A percentile compares a stretch with the other conserved stretches of the same genome.
Evolutionary conservation across 1,284 basidiomycete genomes (phyloP).

Genomic region (Pascua sp.): DNA sequence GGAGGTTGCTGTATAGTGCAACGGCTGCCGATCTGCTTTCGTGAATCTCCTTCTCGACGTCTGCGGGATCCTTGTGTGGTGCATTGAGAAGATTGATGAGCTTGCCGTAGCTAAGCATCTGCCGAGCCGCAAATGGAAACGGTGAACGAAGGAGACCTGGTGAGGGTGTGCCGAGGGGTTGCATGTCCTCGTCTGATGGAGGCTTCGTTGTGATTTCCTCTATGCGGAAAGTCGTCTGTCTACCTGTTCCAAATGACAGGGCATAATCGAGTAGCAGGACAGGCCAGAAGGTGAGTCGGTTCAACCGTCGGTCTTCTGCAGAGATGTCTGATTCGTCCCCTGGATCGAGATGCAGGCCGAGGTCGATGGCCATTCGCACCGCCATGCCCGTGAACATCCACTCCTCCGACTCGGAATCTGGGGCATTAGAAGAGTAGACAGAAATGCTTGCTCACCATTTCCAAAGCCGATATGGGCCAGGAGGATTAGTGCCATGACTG

Average conservation of each 20-base stretch:
- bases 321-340: slow-evolving; percentile 5
- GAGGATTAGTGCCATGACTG: slow-evolving; percentile 24
- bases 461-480: slow-evolving; percentile 25
- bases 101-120: slow-evolving; percentile 24
- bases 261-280: slow-evolving; percentile 29
- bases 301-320: slow-evolving; percentile 20
- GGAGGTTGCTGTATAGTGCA: slow-evolving; percentile 23
- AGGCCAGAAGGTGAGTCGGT: slow-evolving; percentile 33
- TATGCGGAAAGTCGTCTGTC: slow-evolving; percentile 27
- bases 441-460: neutral
- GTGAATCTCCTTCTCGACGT: neutral
- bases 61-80: neutral
- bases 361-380: slow-evolving; percentile 31
- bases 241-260: slow-evolving; percentile 26
- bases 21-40: slow-evolving; percentile 16
- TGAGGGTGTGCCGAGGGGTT: too few relatives aligned
- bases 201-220: slow-evolving; percentile 28
- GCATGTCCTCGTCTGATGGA: neutral
- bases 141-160: slow-evolving; percentile 10
- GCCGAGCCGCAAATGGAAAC: slow-evolving; percentile 26
- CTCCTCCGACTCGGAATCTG: slow-evolving; percentile 29
- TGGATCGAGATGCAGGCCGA: slow-evolving; percentile 26
- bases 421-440: neutral
- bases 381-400: slow-evolving; percentile 33
- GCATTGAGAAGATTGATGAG: slow-evolving; percentile 31